phyloP scores from a whole-genome alignment of 495 filamentous ascomycete genomes.

The Pseudevernia furfuracea region DNA sequence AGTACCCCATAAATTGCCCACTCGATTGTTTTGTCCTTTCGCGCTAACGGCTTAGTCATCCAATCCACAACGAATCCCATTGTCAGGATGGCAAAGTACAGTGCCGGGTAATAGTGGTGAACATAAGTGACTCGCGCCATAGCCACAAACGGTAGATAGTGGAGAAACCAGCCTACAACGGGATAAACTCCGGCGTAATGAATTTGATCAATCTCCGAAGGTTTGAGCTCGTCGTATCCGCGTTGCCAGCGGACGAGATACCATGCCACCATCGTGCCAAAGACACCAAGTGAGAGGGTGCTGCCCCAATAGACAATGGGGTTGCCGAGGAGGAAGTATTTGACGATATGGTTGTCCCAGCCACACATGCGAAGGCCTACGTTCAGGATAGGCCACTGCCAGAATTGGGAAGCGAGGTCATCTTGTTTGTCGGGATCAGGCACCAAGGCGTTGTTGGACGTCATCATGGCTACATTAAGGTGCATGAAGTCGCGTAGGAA shows the following conservation, averaged over 20 bases:
- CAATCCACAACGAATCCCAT: conserved; percentile 88
- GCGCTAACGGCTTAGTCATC: conserved; percentile 55
- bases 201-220: conserved; percentile 77
- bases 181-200: conserved; percentile 92
- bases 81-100: conserved; percentile 91
- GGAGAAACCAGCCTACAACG: conserved; percentile 86
- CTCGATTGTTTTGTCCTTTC: conserved; percentile 47
- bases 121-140: conserved; percentile 99
- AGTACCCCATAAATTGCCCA: conserved; percentile 60
- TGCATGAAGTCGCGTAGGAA: conserved; percentile 97
- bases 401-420: conserved; percentile 91
- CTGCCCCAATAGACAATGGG: conserved; percentile 94
- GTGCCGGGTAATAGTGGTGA: conserved; percentile 98
- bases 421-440: conserved; percentile 99
- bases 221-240: conserved; percentile 76
- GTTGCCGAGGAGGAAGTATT: conserved; percentile 98
- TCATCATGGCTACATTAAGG: conserved; percentile 99
- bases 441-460: conserved; percentile 95
- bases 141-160: conserved; percentile 90
- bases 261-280: conserved; percentile 66
- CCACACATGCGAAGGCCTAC: conserved; percentile 97
- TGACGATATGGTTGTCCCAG: conserved; percentile 91
- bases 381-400: conserved; percentile 96
- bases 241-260: conserved; percentile 95
- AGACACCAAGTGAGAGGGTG: conserved; percentile 65